A percentile compares a stretch with the other conserved stretches of the same genome.
Conservation (phyloP, 192 early-diverging fungal species). For the Backusella tarrabulga region DNA sequence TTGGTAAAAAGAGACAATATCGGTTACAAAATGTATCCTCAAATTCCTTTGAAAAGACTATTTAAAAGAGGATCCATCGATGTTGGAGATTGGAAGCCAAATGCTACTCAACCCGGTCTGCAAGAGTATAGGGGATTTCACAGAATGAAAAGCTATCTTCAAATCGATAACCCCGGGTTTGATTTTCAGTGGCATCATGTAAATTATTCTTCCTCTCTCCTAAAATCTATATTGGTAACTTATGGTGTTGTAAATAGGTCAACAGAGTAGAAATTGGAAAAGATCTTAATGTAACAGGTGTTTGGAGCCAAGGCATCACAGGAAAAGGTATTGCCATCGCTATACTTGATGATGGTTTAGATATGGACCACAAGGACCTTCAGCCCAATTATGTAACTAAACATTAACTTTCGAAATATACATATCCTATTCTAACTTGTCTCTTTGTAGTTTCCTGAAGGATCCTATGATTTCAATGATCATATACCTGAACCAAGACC, state of each 20-base stretch:
- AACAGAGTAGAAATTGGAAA: slow-evolving; percentile 57
- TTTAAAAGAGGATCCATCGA: slow-evolving; percentile 14
- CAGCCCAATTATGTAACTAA: slow-evolving; percentile 80
- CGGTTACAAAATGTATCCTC: slow-evolving; percentile 9
- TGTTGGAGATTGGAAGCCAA: background rate
- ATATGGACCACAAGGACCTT: slow-evolving; percentile 82
- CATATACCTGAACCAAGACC: slow-evolving; percentile 75
- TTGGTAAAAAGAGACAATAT: background rate
- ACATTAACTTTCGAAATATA: background rate
- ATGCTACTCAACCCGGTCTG: background rate
- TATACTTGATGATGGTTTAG: slow-evolving; percentile 96
- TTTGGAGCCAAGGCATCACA: slow-evolving; percentile 89
- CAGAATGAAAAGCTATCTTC: slow-evolving; percentile 36
- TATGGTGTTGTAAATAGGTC: slow-evolving; percentile 24
- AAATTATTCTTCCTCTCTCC: background rate
- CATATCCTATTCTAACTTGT: background rate
- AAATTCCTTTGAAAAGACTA: slow-evolving; percentile 11
- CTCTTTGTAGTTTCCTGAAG: slow-evolving; percentile 61
- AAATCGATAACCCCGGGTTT: slow-evolving; percentile 74
- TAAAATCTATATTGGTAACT: too few species aligned
- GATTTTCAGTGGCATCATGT: slow-evolving; percentile 82
- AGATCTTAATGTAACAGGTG: slow-evolving; percentile 93
- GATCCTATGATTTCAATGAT: slow-evolving; percentile 96
- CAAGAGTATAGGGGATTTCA: background rate
- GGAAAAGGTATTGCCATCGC: slow-evolving; percentile 85